phyloP scores from a whole-genome alignment of 352 stramenopile genomes.

The Pythium guiyangense region DNA sequence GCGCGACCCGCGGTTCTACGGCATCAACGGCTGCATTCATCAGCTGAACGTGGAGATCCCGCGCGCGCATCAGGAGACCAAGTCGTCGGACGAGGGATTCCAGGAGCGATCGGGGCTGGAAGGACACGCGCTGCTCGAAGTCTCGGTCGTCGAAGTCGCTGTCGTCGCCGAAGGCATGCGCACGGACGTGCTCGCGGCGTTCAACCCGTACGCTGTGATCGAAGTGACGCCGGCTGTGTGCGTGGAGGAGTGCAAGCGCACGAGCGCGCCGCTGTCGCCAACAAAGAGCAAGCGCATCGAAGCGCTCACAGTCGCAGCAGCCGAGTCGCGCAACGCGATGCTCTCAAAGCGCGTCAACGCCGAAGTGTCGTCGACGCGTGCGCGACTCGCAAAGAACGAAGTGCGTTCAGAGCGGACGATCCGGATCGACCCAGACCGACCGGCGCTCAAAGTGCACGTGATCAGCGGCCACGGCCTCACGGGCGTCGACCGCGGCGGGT shows the following conservation, averaged over 20 bases:
- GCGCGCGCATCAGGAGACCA: slow-evolving; percentile 47
- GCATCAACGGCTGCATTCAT: slow-evolving; percentile 76
- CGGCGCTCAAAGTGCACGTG: slow-evolving; percentile 47
- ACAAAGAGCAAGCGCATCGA: slow-evolving; percentile 44
- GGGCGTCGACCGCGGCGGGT: slow-evolving; percentile 52
- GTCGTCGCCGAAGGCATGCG: slow-evolving; percentile 22
- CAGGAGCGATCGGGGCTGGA: slow-evolving; percentile 47
- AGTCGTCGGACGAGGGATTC: slow-evolving; percentile 53
- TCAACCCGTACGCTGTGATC: slow-evolving; percentile 58
- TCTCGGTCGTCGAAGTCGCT: slow-evolving; percentile 37
- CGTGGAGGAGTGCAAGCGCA: slow-evolving; percentile 50
- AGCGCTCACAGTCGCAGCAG: slow-evolving; percentile 22
- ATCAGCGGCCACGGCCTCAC: slow-evolving; percentile 55
- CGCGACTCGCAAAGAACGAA: slow-evolving; percentile 54
- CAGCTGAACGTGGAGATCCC: slow-evolving; percentile 57
- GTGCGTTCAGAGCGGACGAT: slow-evolving; percentile 43
- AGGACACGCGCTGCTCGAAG: slow-evolving; percentile 50
- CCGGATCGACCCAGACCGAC: slow-evolving; percentile 21
- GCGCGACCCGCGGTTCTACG: slow-evolving; percentile 67
- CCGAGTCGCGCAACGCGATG: slow-evolving; percentile 34
- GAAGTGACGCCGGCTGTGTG: slow-evolving; percentile 51
- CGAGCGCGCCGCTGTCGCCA: slow-evolving; percentile 36
- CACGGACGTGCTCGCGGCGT: slow-evolving; percentile 16
- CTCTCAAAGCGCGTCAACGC: slow-evolving; percentile 44
- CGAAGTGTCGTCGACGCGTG: slow-evolving; percentile 54